Evolutionary conservation across 1,139 yeast species (phyloP).

Genomic region (Debaryomyces subglobosus): DNA sequence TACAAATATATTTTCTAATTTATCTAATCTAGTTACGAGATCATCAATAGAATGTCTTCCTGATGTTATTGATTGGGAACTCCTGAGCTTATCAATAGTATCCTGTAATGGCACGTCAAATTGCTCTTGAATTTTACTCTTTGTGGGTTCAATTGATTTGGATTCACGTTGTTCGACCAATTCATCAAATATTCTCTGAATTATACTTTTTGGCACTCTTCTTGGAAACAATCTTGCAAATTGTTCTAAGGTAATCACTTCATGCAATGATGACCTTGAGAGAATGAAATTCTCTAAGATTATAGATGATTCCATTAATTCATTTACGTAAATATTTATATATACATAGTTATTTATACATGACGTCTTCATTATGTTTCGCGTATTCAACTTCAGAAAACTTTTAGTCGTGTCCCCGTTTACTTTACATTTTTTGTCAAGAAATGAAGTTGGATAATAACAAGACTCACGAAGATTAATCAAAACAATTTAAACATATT

Average conservation of each 20-base stretch:
- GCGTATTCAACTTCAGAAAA: background rate
- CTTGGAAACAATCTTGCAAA: slow-evolving; percentile 21
- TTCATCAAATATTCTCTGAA: slow-evolving; percentile 21
- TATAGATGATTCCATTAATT: slow-evolving; percentile 15
- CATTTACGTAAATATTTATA: background rate
- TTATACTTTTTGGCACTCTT: slow-evolving; percentile 14
- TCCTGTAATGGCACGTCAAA: slow-evolving; percentile 29
- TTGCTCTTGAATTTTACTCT: slow-evolving; percentile 19
- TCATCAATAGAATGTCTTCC: slow-evolving; percentile 16
- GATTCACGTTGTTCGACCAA: slow-evolving; percentile 24
- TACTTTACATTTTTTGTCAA: background rate
- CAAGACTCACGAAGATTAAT: background rate
- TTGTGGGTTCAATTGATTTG: slow-evolving; percentile 15
- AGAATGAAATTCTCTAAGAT: slow-evolving; percentile 14
- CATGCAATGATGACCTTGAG: slow-evolving; percentile 12
- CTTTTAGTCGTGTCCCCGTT: slow-evolving; percentile 8
- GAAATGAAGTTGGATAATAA: background rate
- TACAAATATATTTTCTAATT: slow-evolving; percentile 14
- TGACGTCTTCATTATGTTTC: background rate
- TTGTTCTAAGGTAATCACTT: slow-evolving; percentile 13
- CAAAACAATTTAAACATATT: background rate
- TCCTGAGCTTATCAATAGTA: slow-evolving; percentile 5
- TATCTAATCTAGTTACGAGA: slow-evolving; percentile 18
- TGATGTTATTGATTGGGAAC: slow-evolving; percentile 1
- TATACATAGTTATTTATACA: background rate